Evolutionary conservation across 768 basidiomycete genomes (phyloP), one percentile per base, ranked within the genome.

Genomic region (Strobilomyces dryophilus): DNA sequence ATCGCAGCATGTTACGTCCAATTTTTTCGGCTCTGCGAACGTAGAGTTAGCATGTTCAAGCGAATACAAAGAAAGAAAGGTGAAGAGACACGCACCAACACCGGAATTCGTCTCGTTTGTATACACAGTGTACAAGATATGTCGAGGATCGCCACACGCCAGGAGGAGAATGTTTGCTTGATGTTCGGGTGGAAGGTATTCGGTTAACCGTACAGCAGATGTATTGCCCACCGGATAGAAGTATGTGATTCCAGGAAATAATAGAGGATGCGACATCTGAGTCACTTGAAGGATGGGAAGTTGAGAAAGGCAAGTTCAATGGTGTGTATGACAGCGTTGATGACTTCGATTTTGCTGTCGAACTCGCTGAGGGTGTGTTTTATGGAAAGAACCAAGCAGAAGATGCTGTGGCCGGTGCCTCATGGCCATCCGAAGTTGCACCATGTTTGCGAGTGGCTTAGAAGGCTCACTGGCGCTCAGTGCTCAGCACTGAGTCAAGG

Each of bases 181-280:
- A 47, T 73, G 63, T 54, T 80, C 80, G 1, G 76, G 75, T 52
- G 78, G 64, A 6, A 84, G 61, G 37, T 75, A 70, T 49, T 76
- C 67, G 4, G 78, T 77, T 14, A 84, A 66, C 42, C 69, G 76
- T 5, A 78, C 66, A 5, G 84, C 76, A 5, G 80, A 72, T 0
- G 83, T 83, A 59, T 83, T 83, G 32, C 84, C 83, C 14, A 82
- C 68, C 2, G 82, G 76, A 62, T 83, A 84, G 68, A 82, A 84
- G 53, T 74, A 79, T 3, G 64, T 64, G 4, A 78, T 9, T 27
- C 62, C 62, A 21, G 47, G 63, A 43, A 60, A 64, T 35, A 64
- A 55, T 6, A 64, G 51, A n/a, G 62, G 63, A 47, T 64, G 62
- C 0, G 62, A 65, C 62, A 64, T 65, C 51, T 62, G 42, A 41